phyloP scores from a whole-genome alignment of 257 asterid genomes.

The Primulina tabacum region DNA sequence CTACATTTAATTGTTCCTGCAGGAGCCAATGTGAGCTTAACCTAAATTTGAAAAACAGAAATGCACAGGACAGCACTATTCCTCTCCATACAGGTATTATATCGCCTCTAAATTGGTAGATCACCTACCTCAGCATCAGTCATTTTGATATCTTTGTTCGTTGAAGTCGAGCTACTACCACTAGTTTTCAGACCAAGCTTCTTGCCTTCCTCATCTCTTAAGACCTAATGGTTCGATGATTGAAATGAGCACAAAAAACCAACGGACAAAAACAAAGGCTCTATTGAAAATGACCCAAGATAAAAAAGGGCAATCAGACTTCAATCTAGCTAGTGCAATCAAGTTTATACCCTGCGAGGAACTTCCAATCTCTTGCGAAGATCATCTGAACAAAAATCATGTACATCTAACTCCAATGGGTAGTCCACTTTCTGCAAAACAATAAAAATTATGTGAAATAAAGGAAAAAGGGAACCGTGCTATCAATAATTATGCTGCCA shows the following conservation, averaged over 20 bases:
- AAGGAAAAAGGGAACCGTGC: background rate
- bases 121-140: constrained; percentile 69
- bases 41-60: constrained; percentile 18
- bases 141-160: constrained; percentile 71
- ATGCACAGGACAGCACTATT: background rate
- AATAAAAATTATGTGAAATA: background rate
- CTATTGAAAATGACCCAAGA: constrained; percentile 9
- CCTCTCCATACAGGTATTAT: constrained; percentile 7
- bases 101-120: constrained; percentile 13
- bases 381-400: constrained; percentile 91
- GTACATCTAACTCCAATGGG: constrained; percentile 90
- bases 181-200: constrained; percentile 73
- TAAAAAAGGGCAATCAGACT: constrained; percentile 6
- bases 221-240: constrained; percentile 42
- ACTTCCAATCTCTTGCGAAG: constrained; percentile 76
- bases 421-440: constrained; percentile 88
- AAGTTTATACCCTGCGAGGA: constrained; percentile 72
- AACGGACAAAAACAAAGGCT: constrained; percentile 4
- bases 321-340: constrained; percentile 18
- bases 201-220: constrained; percentile 92
- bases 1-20: constrained; percentile 76
- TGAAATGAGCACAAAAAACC: constrained; percentile 15
- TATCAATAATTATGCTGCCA: background rate
- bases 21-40: constrained; percentile 23
- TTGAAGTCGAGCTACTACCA: constrained; percentile 51